Evolutionary conservation across 495 filamentous ascomycete species (phyloP).

Genomic region (Neurospora sublineolata): DNA sequence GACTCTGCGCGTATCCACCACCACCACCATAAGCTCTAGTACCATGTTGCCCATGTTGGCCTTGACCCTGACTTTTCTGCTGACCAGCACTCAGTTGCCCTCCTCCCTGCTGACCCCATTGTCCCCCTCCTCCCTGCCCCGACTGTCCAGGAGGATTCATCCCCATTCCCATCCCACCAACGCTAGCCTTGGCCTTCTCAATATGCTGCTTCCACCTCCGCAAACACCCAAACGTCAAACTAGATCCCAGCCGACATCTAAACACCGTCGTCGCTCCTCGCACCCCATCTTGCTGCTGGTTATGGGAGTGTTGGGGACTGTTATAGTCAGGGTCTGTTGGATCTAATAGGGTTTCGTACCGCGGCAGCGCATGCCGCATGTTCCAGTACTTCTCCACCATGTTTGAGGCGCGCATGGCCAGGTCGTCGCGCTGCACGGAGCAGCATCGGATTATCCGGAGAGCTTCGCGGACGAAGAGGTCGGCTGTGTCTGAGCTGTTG

Average conservation of each 20-base stretch:
- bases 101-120: not conserved
- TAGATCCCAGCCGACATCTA: constrained; percentile 26
- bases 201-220: constrained; percentile 28
- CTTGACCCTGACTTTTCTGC: not conserved
- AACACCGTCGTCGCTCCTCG: constrained; percentile 5
- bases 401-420: constrained; percentile 22
- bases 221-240: constrained; percentile 30
- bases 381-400: constrained; percentile 27
- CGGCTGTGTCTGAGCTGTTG: constrained; percentile 11
- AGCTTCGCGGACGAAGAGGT: constrained; percentile 14
- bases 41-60: not conserved
- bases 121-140: not conserved
- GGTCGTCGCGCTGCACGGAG: constrained; percentile 19
- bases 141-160: not conserved
- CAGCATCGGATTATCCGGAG: constrained; percentile 12
- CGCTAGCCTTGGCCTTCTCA: constrained; percentile 10
- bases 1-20: not conserved
- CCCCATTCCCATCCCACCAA: not conserved
- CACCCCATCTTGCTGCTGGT: not conserved
- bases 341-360: constrained; percentile 9
- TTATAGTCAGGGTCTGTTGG: not conserved
- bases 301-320: not conserved
- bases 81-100: not conserved
- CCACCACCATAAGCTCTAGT: not conserved
- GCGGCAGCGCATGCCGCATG: constrained; percentile 10